A percentile compares a stretch with the other conserved stretches of the same genome.
Conservation (phyloP, 2,329 filamentous ascomycete genomes). For the Pseudopyrenochaeta lycopersici region DNA sequence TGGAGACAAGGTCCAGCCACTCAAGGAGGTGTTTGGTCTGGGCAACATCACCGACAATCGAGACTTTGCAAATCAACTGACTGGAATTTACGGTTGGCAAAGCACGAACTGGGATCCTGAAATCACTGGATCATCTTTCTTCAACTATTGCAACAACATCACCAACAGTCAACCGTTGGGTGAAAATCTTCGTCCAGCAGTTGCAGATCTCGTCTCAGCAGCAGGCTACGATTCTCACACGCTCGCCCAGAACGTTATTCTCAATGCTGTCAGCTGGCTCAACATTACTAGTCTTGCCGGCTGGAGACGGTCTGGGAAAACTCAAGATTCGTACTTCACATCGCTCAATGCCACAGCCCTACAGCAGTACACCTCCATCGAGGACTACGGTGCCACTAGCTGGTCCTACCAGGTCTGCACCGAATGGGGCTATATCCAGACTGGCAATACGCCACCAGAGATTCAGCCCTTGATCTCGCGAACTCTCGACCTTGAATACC, state of each 20-base stretch:
- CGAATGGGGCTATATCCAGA: constrained; percentile 79
- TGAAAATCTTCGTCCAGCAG: constrained; percentile 48
- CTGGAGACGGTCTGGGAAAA: constrained; percentile 45
- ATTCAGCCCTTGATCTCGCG: constrained; percentile 77
- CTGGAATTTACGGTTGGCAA: constrained; percentile 63
- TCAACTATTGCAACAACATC: constrained; percentile 63
- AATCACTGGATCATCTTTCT: constrained; percentile 58
- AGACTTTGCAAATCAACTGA: constrained; percentile 63
- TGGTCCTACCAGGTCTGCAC: constrained; percentile 66
- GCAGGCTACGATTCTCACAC: constrained; percentile 58
- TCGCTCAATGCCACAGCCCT: constrained; percentile 54
- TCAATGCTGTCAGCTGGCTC: constrained; percentile 67
- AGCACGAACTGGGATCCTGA: constrained; percentile 65
- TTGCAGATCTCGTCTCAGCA: constrained; percentile 56
- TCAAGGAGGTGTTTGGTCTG: constrained; percentile 65
- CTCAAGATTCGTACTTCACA: constrained; percentile 63
- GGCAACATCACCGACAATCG: constrained; percentile 58
- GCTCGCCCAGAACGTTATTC: constrained; percentile 58
- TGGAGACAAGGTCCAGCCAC: constrained; percentile 48
- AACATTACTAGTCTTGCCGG: constrained; percentile 54
- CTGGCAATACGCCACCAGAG: constrained; percentile 72
- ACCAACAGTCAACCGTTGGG: constrained; percentile 52
- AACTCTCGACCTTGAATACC: constrained; percentile 70
- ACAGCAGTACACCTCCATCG: constrained; percentile 23
- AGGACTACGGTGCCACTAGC: constrained; percentile 38